These are phyloP conservation scores for Cucurbita ficifolia DNA, from an alignment of 306 rosid species.

Conservation along the genomic window DNA sequence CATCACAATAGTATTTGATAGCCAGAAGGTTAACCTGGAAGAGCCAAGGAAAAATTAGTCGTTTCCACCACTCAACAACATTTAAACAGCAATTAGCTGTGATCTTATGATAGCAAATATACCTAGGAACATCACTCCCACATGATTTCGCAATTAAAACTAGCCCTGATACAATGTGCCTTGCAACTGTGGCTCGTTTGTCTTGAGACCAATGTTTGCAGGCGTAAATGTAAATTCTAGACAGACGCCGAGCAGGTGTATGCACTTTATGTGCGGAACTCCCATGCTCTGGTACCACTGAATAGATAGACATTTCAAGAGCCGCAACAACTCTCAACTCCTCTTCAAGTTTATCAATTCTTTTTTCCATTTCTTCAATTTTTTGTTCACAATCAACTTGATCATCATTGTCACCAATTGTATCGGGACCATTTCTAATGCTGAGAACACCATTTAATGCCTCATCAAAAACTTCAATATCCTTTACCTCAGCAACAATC, in stretches of 20 bases:
- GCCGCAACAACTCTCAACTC: conserved; percentile 98
- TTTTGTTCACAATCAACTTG: conserved; percentile 26
- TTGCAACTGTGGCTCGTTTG: conserved; percentile 63
- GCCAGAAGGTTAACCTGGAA: conserved; percentile 82
- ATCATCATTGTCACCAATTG: conserved; percentile 29
- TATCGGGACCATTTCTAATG: conserved; percentile 33
- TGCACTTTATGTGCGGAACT: conserved; percentile 96
- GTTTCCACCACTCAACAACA: conserved; percentile 9
- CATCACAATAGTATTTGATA: conserved; percentile 68
- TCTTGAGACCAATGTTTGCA: conserved; percentile 64
- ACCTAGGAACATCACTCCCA: conserved; percentile 94
- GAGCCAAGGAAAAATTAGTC: conserved; percentile 11
- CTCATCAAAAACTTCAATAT: conserved; percentile 33
- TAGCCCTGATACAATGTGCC: conserved; percentile 69
- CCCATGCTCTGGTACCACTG: conserved; percentile 91
- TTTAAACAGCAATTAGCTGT: background rate
- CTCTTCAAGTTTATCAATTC: conserved; percentile 78
- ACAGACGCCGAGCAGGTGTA: conserved; percentile 93
- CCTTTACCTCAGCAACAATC: conserved; percentile 31
- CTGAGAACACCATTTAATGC: conserved; percentile 29
- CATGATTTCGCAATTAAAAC: conserved; percentile 86
- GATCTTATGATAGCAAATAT: background rate
- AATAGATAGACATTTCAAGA: conserved; percentile 83
- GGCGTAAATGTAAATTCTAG: conserved; percentile 79
- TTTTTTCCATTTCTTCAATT: conserved; percentile 59